Evolutionary conservation across 225 moss, liverwort and hornwort species (phyloP), one percentile per base, ranked within the genome.

Genomic region (Anthoceros angustus): DNA sequence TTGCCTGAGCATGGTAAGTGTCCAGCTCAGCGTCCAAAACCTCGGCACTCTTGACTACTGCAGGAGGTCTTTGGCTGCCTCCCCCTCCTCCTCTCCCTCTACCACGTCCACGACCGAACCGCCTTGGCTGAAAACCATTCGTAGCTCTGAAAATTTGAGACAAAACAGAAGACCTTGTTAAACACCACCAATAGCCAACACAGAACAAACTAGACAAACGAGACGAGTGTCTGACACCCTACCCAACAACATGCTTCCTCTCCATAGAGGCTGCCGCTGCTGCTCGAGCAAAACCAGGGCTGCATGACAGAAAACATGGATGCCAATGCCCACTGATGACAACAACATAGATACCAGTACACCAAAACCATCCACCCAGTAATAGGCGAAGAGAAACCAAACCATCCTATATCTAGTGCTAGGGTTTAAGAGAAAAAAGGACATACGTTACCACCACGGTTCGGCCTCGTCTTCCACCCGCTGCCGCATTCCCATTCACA

Each of bases 21-120:
- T 95, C 88, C 79, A 95, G 77, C 67, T 95, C 94, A 4, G 86
- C 88, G 75, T 95, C 91, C 39, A 95, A 82, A 68, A 88, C 88
- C 25, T 82, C 83, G 3, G 86, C 94, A 70, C 84, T 79, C 75
- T 86, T 88, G 68, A 80, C 85, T 39, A 74, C 63, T 5, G 68
- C 69, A 25, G 77, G 24, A 21, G 72, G 50, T 26, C 74, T 69
- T 46, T 74, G 72, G 62, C 73, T 62, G 0, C 72, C 74, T 14
- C 77, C 70, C 20, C 55, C 74, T 63, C 68, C 50, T 10, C 74
- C 79, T 63, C 77, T 75, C 24, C 84, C 80, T 70, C 79, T 74
- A 14, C 82, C 82, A 70, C 79, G 72, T n/a, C 88, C 85, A 32
- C 82, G 81, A 39, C 72, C 68, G 38, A 75, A 67, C 63, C 75